Conservation (phyloP, 1,284 basidiomycete genomes). For the Apiotrichum akiyoshidainum region DNA sequence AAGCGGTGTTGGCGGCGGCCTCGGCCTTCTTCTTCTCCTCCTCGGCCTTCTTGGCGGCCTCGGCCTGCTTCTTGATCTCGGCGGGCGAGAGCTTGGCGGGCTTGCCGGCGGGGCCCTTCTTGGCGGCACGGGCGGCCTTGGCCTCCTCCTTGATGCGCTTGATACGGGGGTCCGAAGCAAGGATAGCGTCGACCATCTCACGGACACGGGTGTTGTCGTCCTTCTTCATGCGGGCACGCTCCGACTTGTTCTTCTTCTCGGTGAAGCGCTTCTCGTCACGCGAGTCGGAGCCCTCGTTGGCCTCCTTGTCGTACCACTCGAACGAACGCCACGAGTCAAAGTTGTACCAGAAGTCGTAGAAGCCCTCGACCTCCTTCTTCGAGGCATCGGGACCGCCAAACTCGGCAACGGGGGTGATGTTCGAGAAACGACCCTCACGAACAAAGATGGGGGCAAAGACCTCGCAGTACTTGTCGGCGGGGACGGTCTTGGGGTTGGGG, state of each 20-base stretch:
- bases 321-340: slow-evolving; percentile 98
- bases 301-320: slow-evolving; percentile 97
- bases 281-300: slow-evolving; percentile 95
- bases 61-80: slow-evolving; percentile 68
- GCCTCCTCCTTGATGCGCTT: slow-evolving; percentile 96
- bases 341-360: slow-evolving; percentile 99
- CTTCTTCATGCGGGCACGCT: slow-evolving; percentile 94
- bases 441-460: slow-evolving; percentile 76
- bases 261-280: slow-evolving; percentile 98
- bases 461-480: slow-evolving; percentile 59
- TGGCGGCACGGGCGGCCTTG: slow-evolving; percentile 89
- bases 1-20: slow-evolving; percentile 46
- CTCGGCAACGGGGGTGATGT: slow-evolving; percentile 76
- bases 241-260: slow-evolving; percentile 99
- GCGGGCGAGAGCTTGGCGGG: slow-evolving; percentile 61
- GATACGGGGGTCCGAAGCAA: slow-evolving; percentile 88
- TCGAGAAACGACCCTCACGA: slow-evolving; percentile 87
- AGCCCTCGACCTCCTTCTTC: slow-evolving; percentile 81
- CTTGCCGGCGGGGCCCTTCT: slow-evolving; percentile 59
- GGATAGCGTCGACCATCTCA: slow-evolving; percentile 78
- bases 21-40: slow-evolving; percentile 80
- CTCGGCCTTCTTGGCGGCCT: slow-evolving; percentile 69
- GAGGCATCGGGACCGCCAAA: slow-evolving; percentile 70
- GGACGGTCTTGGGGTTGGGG: slow-evolving; percentile 60
- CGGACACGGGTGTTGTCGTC: slow-evolving; percentile 92